These are phyloP conservation scores for Myxozyma vanderwaltii DNA, from an alignment of 805 yeast species.

Conservation along the genomic window DNA sequence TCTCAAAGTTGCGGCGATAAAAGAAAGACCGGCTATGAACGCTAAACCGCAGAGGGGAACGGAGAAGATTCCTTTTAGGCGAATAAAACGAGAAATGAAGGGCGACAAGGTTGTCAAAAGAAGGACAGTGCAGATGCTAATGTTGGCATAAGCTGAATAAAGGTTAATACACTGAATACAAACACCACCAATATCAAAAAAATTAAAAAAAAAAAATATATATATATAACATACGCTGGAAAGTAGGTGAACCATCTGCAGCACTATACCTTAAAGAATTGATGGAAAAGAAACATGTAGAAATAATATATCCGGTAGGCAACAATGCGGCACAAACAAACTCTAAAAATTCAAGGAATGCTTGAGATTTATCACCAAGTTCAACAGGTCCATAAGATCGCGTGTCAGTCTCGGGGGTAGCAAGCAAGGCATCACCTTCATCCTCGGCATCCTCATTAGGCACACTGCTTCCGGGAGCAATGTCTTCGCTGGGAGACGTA, in stretches of 20 bases:
- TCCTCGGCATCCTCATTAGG: slow-evolving; percentile 14
- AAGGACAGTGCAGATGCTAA: slow-evolving; percentile 1
- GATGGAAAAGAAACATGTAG: slow-evolving; percentile 12
- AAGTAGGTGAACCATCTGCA: slow-evolving; percentile 22
- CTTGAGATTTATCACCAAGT: neutral
- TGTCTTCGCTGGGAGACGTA: neutral
- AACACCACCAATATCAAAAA: neutral
- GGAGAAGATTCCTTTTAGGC: neutral
- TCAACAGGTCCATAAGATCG: neutral
- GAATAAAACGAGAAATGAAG: slow-evolving; percentile 15
- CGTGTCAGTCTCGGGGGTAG: neutral
- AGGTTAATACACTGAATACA: neutral
- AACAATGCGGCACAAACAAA: slow-evolving; percentile 7
- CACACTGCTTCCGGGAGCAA: neutral
- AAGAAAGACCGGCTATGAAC: neutral
- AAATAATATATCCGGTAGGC: slow-evolving; percentile 11
- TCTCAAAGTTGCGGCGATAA: slow-evolving; percentile 2
- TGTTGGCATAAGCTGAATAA: slow-evolving; percentile 5
- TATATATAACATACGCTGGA: slow-evolving; percentile 14
- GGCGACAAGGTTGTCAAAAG: slow-evolving; percentile 16
- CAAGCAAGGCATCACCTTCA: slow-evolving; percentile 12
- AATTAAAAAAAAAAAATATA: neutral
- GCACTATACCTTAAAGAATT: slow-evolving; percentile 18
- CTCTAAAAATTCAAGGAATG: slow-evolving; percentile 8
- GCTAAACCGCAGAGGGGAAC: neutral